Evolutionary conservation across 2,329 filamentous ascomycete genomes (phyloP).

Genomic region (Pseudofabraea citricarpa): DNA sequence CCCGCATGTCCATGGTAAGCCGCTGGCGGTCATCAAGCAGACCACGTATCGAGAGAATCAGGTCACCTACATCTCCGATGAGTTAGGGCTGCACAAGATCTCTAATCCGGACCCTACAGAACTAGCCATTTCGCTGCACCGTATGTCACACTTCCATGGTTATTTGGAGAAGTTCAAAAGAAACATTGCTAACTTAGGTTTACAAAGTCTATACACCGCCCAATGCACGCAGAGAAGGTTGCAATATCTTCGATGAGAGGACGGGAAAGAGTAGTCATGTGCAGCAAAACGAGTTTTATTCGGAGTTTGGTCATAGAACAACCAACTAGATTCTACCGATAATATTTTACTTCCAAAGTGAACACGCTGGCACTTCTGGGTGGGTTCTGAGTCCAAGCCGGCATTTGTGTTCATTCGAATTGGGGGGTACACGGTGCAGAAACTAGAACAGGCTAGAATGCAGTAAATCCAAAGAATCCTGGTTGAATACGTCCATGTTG

Average conservation of each 20-base stretch:
- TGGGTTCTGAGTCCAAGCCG: too few species aligned
- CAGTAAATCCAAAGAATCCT: too few species aligned
- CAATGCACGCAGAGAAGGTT: conserved; percentile 79
- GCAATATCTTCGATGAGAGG: conserved; percentile 72
- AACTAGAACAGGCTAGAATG: too few species aligned
- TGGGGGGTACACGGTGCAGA: too few species aligned
- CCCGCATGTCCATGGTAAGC: conserved; percentile 51
- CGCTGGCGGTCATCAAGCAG: conserved; percentile 61
- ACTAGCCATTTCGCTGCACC: conserved; percentile 79
- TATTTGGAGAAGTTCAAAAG: too few species aligned
- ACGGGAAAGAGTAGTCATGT: conserved; percentile 73
- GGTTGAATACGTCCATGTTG: too few species aligned
- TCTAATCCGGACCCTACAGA: conserved; percentile 67
- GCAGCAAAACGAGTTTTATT: conserved; percentile 68
- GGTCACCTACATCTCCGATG: conserved; percentile 88
- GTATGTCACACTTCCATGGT: too few species aligned
- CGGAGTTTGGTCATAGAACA: conserved; percentile 43
- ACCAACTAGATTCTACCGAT: too few species aligned
- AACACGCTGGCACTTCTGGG: too few species aligned
- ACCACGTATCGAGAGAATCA: conserved; percentile 64
- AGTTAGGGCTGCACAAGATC: conserved; percentile 80
- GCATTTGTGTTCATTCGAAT: too few species aligned
- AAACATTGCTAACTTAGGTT: too few species aligned
- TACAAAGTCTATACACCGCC: conserved; percentile 74
- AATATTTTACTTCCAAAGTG: too few species aligned